phyloP scores from a whole-genome alignment of 164 flowering plant genomes.

The Annona cherimola region DNA sequence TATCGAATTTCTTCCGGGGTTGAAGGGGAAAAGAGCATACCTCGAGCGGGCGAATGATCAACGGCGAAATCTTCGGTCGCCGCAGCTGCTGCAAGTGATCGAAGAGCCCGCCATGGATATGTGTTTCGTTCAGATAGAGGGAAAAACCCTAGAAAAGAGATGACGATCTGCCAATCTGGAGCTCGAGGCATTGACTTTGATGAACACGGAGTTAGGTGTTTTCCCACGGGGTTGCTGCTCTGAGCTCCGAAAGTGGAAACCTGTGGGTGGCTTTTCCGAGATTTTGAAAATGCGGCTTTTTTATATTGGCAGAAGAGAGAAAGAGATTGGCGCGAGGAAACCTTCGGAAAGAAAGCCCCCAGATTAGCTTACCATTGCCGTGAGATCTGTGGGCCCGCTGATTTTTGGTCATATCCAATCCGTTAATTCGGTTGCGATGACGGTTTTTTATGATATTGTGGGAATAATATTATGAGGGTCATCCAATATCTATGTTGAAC shows the following conservation, averaged over 20 bases:
- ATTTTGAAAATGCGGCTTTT: not conserved
- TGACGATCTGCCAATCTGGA: not conserved
- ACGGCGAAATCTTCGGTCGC: not conserved
- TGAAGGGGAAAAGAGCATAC: not conserved
- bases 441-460: no score
- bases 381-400: no score
- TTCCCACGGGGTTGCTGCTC: not conserved
- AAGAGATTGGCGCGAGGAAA: no score
- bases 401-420: no score
- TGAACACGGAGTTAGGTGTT: not conserved
- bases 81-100: not conserved
- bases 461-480: no score
- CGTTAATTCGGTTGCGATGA: no score
- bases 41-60: not conserved
- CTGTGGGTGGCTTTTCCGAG: not conserved
- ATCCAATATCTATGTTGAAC: no score
- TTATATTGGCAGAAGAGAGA: not conserved
- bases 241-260: not conserved
- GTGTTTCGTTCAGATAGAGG: not conserved
- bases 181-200: not conserved
- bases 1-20: not conserved
- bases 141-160: not conserved
- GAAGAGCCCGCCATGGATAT: not conserved
- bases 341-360: no score
- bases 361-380: no score